Conservation (phyloP, 2,329 filamentous ascomycete species). For the Leptographium lundbergii region DNA sequence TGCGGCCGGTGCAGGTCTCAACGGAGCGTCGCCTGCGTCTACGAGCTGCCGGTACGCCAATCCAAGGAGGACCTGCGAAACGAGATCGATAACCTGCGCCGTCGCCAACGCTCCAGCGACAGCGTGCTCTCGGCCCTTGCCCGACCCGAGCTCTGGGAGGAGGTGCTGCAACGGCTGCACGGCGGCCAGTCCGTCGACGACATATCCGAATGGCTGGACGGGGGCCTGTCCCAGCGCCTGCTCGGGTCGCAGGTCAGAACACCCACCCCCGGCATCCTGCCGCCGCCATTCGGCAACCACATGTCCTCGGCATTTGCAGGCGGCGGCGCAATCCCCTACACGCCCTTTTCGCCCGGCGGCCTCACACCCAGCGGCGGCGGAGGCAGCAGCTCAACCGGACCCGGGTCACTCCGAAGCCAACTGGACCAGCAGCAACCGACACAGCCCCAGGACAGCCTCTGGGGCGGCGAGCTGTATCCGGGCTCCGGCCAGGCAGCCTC, state of each 20-base stretch:
- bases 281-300: slow-evolving; percentile 17
- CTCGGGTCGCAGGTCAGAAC: slow-evolving; percentile 15
- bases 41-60: slow-evolving; percentile 50
- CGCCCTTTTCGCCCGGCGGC: slow-evolving; percentile 20
- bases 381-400: slow-evolving; percentile 18
- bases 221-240: slow-evolving; percentile 3
- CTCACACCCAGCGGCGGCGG: slow-evolving; percentile 18
- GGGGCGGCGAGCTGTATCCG: slow-evolving; percentile 27
- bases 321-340: slow-evolving; percentile 16
- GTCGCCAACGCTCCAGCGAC: slow-evolving; percentile 41
- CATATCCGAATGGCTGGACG: slow-evolving; percentile 42
- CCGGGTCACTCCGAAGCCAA: slow-evolving; percentile 20
- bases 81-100: slow-evolving; percentile 45
- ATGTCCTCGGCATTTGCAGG: slow-evolving; percentile 18
- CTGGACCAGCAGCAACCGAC: slow-evolving; percentile 13
- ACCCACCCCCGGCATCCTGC: slow-evolving; percentile 18
- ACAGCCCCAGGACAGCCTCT: slow-evolving; percentile 26
- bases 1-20: slow-evolving; percentile 43
- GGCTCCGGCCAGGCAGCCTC: slow-evolving; percentile 32
- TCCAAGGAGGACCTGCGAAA: slow-evolving; percentile 48
- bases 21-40: slow-evolving; percentile 43
- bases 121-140: slow-evolving; percentile 42
- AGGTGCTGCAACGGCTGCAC: slow-evolving; percentile 40
- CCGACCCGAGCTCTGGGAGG: slow-evolving; percentile 37
- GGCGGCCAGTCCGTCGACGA: slow-evolving; percentile 39